Conservation (phyloP, 306 rosid species). For the Dalbergia cultrata region DNA sequence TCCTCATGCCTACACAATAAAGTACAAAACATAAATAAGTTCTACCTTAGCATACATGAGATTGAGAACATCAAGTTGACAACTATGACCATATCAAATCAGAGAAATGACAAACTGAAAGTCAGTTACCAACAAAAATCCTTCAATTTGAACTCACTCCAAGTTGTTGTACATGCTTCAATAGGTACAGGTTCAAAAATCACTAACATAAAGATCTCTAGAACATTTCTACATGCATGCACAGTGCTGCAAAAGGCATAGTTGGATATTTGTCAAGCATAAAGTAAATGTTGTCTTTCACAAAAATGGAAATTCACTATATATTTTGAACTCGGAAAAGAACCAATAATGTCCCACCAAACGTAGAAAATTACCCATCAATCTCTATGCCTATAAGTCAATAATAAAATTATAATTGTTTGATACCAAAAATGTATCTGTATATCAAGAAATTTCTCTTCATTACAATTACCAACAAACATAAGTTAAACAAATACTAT, state of each 20-base stretch:
- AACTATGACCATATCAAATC: no score
- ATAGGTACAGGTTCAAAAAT: neutral
- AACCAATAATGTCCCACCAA: conserved; percentile 17
- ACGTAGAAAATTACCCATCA: conserved; percentile 34
- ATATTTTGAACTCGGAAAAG: no score
- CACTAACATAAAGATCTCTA: neutral
- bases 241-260: conserved; percentile 28
- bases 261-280: conserved; percentile 22
- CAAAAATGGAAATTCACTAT: no score
- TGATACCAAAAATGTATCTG: neutral
- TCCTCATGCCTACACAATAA: conserved; percentile 7
- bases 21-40: conserved; percentile 1
- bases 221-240: conserved; percentile 31
- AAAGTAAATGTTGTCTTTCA: no score
- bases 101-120: no score
- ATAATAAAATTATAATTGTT: neutral
- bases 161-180: conserved; percentile 24
- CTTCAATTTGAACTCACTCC: conserved; percentile 31
- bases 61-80: no score
- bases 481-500: neutral
- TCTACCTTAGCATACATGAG: conserved; percentile 16
- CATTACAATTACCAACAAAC: conserved; percentile 7
- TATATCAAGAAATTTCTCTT: conserved; percentile 15
- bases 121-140: neutral
- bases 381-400: conserved; percentile 1